Percentiles rank a stretch among this genome's conserved stretches.
Evolutionary conservation across 176 grass and related monocot genomes (phyloP).

Genomic region (Cenchrus fungigraminus): DNA sequence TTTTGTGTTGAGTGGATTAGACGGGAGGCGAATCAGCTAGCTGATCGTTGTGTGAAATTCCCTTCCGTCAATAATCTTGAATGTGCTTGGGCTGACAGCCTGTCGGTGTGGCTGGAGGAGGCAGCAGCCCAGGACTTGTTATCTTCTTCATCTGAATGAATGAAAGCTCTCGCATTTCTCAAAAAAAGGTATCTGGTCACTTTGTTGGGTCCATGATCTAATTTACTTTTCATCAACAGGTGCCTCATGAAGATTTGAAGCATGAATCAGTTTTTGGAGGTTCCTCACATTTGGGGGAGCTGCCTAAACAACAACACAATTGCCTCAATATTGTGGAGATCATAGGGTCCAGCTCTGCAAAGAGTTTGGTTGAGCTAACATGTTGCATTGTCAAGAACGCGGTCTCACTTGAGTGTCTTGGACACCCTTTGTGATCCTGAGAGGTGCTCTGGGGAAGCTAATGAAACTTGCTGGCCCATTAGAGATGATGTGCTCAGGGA

Average conservation of each 20-base stretch:
- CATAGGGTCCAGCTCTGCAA: background rate
- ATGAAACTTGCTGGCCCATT: background rate
- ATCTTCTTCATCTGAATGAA: too few relatives aligned
- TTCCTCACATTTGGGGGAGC: background rate
- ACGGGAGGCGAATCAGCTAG: too few relatives aligned
- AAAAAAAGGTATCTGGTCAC: too few relatives aligned
- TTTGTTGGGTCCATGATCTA: too few relatives aligned
- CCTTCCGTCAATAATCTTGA: too few relatives aligned
- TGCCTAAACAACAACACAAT: background rate
- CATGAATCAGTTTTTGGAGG: background rate
- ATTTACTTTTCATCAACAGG: too few relatives aligned
- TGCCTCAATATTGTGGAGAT: constrained; percentile 20
- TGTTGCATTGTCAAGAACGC: background rate
- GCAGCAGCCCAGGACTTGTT: too few relatives aligned
- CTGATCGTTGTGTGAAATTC: too few relatives aligned
- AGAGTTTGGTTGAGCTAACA: constrained; percentile 29
- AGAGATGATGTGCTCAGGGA: background rate
- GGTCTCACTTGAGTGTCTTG: background rate
- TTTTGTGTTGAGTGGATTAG: too few relatives aligned
- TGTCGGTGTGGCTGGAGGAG: too few relatives aligned
- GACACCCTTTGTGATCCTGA: background rate
- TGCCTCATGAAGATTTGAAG: background rate
- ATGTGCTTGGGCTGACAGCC: too few relatives aligned
- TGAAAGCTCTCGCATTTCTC: too few relatives aligned
- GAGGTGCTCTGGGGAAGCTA: background rate